Evolutionary conservation across 176 grass and related monocot genomes (phyloP).

Genomic region (Paspalum notatum): DNA sequence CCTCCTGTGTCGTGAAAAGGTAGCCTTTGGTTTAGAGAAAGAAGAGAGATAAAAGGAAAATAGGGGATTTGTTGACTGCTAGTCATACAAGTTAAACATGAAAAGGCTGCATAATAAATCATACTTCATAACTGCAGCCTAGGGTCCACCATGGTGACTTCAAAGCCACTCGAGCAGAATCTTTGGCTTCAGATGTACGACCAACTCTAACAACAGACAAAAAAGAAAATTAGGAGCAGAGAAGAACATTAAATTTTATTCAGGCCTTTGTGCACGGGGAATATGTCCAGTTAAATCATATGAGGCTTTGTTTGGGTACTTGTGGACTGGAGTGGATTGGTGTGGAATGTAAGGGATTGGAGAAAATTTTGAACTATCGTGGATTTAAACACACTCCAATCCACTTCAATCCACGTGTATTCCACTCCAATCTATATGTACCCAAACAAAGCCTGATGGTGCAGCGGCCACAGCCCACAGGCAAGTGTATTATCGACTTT

Average conservation of each 20-base stretch:
- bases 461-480: not conserved
- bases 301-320: too few relatives aligned
- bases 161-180: slow-evolving; percentile 85
- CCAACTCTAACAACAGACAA: slow-evolving; percentile 58
- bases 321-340: too few relatives aligned
- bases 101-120: slow-evolving; percentile 13
- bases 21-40: not conserved
- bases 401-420: too few relatives aligned
- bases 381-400: too few relatives aligned
- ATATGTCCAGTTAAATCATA: not conserved
- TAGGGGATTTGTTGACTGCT: not conserved
- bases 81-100: not conserved
- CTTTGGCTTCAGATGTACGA: slow-evolving; percentile 80
- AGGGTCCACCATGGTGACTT: slow-evolving; percentile 99
- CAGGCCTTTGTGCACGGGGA: not conserved
- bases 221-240: slow-evolving; percentile 15
- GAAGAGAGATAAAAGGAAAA: not conserved
- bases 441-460: too few relatives aligned
- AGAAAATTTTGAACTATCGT: too few relatives aligned
- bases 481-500: not conserved
- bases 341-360: too few relatives aligned
- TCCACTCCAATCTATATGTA: too few relatives aligned
- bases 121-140: slow-evolving; percentile 84
- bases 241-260: not conserved
- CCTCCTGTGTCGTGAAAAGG: slow-evolving; percentile 57